Base-by-base conservation (phyloP, 1,139 yeast species). In the Torulaspora globosa region DNA sequence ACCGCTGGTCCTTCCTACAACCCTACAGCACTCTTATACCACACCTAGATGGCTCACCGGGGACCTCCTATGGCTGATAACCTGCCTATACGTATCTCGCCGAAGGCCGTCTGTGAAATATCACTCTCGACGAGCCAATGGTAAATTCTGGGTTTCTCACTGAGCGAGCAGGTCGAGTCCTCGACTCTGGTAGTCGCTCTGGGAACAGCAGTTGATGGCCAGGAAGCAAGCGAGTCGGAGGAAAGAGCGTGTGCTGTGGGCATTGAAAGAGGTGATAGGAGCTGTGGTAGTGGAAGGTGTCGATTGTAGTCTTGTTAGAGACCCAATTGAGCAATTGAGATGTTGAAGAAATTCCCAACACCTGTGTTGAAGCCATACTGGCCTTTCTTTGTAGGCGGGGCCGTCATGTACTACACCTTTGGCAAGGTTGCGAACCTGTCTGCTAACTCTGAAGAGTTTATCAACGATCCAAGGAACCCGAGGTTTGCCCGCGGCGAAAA, bases 401-500 rank as follows among this genome's bases (percentile, higher is more conserved):
- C 70, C 57, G 59, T 74, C 55, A 75, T 84, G 54, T 76, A 73
- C 72, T 79, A 69, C 70, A 70, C 75, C 53, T 70, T 81, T 59
- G 72, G 76, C 62, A 76, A 78, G 70, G 78, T 75, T 47, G 82
- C 84, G 49, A 66, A 68, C 48, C 78, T 79, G 52, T 71, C 79
- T 58, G 69, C 76, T 63, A 69, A 74, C 69, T 70, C 83, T 52
- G 72, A 72, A 48, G 86, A 81, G 69, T 82, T 77, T 73, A 74
- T 77, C 70, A 81, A 82, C 69, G 88, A 82, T 69, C 89, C 89
- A 70, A 80, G 87, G 72, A 80, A 82, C 73, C 89, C 88, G 66
- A 76, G 84, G 69, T 79, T 80, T 63, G 70, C 70, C 50, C 71
- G 72, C 59, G 82, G 82, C 65, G 81, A 74, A 56, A 73, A 73